These are phyloP conservation scores for Acacia concinna DNA, from an alignment of 331 rosid genomes.

Conservation along the genomic window DNA sequence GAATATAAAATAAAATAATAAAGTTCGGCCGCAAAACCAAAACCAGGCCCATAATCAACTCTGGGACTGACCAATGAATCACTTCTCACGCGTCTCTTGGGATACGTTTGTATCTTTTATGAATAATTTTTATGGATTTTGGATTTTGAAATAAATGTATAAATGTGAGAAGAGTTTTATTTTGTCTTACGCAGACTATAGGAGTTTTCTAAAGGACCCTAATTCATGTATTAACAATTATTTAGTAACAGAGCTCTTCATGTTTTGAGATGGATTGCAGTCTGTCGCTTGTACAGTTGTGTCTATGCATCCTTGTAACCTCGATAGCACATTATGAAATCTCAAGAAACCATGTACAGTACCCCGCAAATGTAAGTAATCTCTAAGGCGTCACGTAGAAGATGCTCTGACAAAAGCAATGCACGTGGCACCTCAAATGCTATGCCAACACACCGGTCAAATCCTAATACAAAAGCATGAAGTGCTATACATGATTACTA, in stretches of 20 bases:
- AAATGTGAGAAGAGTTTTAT: too few relatives aligned
- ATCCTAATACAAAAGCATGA: slow-evolving; percentile 18
- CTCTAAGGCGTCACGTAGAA: neutral
- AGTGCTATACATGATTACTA: slow-evolving; percentile 27
- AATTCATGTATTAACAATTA: neutral
- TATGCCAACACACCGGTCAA: slow-evolving; percentile 27
- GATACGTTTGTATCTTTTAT: too few relatives aligned
- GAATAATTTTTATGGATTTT: too few relatives aligned
- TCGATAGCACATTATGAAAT: neutral
- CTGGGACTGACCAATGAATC: neutral
- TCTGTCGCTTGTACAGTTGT: neutral
- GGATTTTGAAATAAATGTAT: too few relatives aligned
- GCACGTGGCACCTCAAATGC: neutral
- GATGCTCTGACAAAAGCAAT: neutral
- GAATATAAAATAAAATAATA: neutral
- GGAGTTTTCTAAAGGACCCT: too few relatives aligned
- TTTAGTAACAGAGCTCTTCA: neutral
- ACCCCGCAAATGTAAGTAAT: neutral
- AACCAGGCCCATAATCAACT: neutral
- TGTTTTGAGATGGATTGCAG: neutral
- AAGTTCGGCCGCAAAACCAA: neutral
- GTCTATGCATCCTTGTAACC: neutral
- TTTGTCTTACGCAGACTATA: too few relatives aligned
- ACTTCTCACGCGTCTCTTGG: neutral
- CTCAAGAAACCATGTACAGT: neutral